phyloP scores from a whole-genome alignment of 768 basidiomycete species.

The Russula earlei region DNA sequence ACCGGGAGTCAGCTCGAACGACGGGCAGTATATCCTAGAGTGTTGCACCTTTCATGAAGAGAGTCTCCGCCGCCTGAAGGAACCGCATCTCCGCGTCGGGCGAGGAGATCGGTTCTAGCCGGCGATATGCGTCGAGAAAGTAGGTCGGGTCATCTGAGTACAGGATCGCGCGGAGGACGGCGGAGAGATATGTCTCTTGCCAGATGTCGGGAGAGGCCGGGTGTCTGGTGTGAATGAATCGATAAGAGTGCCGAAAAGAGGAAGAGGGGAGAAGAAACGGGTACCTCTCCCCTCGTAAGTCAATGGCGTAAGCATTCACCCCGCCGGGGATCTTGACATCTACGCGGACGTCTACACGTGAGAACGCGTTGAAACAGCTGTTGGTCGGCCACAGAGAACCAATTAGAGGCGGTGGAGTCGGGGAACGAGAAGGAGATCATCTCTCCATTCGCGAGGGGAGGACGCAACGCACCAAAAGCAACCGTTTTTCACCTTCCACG shows the following conservation, averaged over 20 bases:
- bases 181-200: slow-evolving; percentile 97
- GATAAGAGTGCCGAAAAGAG: background rate
- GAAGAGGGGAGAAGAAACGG: slow-evolving; percentile 23
- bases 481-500: slow-evolving; percentile 89
- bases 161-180: slow-evolving; percentile 80
- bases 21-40: background rate
- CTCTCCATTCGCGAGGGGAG: background rate
- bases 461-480: slow-evolving; percentile 70
- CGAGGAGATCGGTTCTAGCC: slow-evolving; percentile 87
- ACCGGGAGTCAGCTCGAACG: background rate
- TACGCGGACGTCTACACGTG: slow-evolving; percentile 89
- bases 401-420: no score
- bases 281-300: slow-evolving; percentile 88
- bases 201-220: slow-evolving; percentile 88
- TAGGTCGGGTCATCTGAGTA: slow-evolving; percentile 95
- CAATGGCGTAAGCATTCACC: slow-evolving; percentile 88
- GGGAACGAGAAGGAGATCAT: background rate
- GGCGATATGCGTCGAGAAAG: slow-evolving; percentile 86
- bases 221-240: slow-evolving; percentile 42
- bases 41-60: slow-evolving; percentile 71
- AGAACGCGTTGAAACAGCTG: slow-evolving; percentile 97
- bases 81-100: slow-evolving; percentile 86
- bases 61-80: slow-evolving; percentile 77
- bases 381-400: background rate
- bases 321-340: slow-evolving; percentile 99